phyloP scores from a whole-genome alignment of 2,329 filamentous ascomycete species.

The Stagonosporopsis vannaccii region DNA sequence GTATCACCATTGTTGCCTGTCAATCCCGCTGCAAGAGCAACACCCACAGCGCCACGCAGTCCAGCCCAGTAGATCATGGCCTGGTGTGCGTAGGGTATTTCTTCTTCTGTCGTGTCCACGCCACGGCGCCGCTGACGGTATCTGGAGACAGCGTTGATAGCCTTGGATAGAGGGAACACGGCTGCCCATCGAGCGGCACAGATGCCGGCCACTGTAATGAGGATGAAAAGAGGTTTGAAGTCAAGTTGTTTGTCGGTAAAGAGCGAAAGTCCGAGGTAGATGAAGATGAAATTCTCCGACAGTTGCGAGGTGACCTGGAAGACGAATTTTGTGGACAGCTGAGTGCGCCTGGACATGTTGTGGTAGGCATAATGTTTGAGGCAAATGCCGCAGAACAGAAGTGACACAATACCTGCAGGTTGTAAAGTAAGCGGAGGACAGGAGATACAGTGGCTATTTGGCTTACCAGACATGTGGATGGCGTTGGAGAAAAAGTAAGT shows the following conservation, averaged over 20 bases:
- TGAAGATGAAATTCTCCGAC: constrained; percentile 99
- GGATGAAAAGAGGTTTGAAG: constrained; percentile 94
- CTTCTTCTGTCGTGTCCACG: constrained; percentile 75
- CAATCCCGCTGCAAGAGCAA: constrained; percentile 89
- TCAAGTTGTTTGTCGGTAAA: constrained; percentile 89
- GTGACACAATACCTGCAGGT: constrained; percentile 84
- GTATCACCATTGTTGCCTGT: constrained; percentile 82
- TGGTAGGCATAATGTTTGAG: constrained; percentile 99
- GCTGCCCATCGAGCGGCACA: constrained; percentile 92
- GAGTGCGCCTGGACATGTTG: constrained; percentile 98
- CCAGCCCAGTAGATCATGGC: constrained; percentile 99
- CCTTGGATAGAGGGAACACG: constrained; percentile 88
- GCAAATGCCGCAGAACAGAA: constrained; percentile 97
- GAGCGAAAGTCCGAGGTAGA: constrained; percentile 92
- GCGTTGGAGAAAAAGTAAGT: constrained; percentile 99
- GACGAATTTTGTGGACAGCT: constrained; percentile 96
- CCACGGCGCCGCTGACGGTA: constrained; percentile 82
- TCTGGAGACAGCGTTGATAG: constrained; percentile 91
- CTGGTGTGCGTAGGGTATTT: constrained; percentile 93
- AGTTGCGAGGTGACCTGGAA: constrained; percentile 95
- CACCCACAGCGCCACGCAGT: constrained; percentile 91
- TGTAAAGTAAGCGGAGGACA: constrained; percentile 29
- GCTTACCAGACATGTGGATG: constrained; percentile 90
- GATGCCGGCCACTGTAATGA: constrained; percentile 89
- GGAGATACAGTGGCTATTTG: background rate